Conservation (phyloP, 306 rosid species). For the Acacia crassicarpa region DNA sequence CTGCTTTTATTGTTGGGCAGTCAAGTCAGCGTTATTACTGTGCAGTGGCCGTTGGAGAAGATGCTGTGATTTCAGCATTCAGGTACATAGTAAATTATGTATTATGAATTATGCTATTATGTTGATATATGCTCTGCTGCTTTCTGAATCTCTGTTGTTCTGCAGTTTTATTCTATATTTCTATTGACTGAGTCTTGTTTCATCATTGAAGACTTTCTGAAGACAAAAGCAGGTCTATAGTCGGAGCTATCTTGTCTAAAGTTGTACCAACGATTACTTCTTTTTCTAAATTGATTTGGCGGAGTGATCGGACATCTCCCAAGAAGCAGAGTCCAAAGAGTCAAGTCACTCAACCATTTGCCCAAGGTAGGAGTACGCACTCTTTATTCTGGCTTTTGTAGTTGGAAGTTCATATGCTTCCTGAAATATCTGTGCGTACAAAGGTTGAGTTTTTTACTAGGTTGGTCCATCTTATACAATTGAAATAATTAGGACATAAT, state of each 20-base stretch:
- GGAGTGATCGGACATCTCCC: conserved; percentile 64
- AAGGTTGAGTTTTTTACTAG: not conserved
- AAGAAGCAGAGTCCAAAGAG: conserved; percentile 63
- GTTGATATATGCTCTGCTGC: not conserved
- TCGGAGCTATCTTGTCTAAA: conserved; percentile 90
- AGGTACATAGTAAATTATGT: conserved; percentile 54
- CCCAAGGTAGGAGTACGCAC: conserved; percentile 64
- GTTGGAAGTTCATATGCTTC: conserved; percentile 17
- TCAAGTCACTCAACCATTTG: conserved; percentile 56
- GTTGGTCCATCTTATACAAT: conserved; percentile 20
- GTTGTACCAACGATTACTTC: conserved; percentile 92
- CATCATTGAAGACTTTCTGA: conserved; percentile 70
- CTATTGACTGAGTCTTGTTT: conserved; percentile 34
- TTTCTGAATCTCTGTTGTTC: conserved; percentile 4
- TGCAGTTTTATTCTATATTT: conserved; percentile 6
- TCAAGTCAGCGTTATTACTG: conserved; percentile 89
- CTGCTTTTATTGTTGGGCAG: conserved; percentile 99
- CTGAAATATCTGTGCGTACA: conserved; percentile 17
- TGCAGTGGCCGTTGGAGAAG: conserved; percentile 91
- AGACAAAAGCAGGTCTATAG: conserved; percentile 83
- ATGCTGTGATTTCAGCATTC: conserved; percentile 97
- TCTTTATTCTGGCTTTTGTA: conserved; percentile 1
- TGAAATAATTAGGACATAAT: not conserved
- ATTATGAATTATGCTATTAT: not conserved
- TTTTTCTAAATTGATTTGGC: conserved; percentile 87